Percentiles rank a stretch among this genome's conserved stretches.
phyloP scores from a whole-genome alignment of 108 stramenopile species.

The Fragilaria crotonensis region DNA sequence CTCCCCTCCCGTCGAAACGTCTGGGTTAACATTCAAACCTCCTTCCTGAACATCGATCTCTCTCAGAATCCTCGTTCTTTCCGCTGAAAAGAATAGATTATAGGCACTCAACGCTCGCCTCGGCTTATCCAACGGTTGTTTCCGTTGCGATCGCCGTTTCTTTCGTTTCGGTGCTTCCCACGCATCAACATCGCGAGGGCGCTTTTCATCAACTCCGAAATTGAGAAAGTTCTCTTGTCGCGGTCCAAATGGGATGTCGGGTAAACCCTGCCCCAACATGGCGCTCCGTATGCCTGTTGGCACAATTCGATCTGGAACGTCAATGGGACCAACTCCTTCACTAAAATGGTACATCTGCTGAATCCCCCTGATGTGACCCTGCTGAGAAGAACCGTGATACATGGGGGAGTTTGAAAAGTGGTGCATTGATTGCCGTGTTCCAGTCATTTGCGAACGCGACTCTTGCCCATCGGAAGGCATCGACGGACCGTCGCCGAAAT shows the following conservation, averaged over 20 bases:
- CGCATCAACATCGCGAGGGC: not conserved
- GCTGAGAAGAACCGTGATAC: too few relatives aligned
- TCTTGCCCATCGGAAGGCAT: too few relatives aligned
- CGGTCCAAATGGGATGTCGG: not conserved
- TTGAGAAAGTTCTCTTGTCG: not conserved
- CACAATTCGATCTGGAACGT: not conserved
- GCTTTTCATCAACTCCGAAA: not conserved
- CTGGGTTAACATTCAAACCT: not conserved
- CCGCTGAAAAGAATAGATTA: constrained; percentile 60
- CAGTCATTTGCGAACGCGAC: too few relatives aligned
- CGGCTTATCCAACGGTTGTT: constrained; percentile 50
- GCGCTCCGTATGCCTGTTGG: not conserved
- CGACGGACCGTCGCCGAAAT: too few relatives aligned
- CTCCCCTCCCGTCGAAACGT: constrained; percentile 5
- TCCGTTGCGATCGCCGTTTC: constrained; percentile 13
- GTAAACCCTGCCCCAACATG: not conserved
- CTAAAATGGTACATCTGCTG: not conserved
- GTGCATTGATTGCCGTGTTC: too few relatives aligned
- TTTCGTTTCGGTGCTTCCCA: constrained; percentile 1
- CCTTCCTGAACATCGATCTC: constrained; percentile 11
- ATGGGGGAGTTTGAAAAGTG: too few relatives aligned
- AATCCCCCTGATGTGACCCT: too few relatives aligned
- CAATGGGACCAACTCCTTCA: not conserved
- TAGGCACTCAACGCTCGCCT: constrained; percentile 50
- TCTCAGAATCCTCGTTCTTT: constrained; percentile 47